Evolutionary conservation across 1,139 yeast genomes (phyloP).

Genomic region (Magnusiomyces fungicola): DNA sequence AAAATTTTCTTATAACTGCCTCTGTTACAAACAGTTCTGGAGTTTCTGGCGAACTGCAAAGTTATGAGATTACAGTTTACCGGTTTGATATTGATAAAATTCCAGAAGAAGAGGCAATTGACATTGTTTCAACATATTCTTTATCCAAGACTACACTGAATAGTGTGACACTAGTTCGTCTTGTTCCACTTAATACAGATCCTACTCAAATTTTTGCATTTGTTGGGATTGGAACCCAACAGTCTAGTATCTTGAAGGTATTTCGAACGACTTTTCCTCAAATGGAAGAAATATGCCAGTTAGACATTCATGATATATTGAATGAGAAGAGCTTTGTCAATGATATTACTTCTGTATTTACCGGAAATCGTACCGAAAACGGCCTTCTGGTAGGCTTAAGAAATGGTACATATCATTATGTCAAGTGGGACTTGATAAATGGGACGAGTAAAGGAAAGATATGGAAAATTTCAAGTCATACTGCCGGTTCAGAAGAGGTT

Average conservation of each 20-base stretch:
- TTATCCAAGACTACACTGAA: neutral
- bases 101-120: neutral
- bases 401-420: neutral
- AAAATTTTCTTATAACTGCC: neutral
- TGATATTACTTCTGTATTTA: neutral
- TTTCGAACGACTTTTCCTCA: neutral
- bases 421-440: neutral
- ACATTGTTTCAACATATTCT: neutral
- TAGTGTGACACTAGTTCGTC: neutral
- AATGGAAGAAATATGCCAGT: neutral
- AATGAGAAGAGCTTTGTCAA: neutral
- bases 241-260: neutral
- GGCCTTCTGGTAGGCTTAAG: neutral
- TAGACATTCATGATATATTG: neutral
- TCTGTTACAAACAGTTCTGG: neutral
- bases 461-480: neutral
- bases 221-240: neutral
- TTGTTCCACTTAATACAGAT: neutral
- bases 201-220: neutral
- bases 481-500: neutral
- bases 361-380: neutral
- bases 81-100: neutral
- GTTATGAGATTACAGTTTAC: neutral
- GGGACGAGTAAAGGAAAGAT: neutral
- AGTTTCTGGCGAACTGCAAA: no score